phyloP scores from a whole-genome alignment of 306 rosid species.

The Corylus avellana region DNA sequence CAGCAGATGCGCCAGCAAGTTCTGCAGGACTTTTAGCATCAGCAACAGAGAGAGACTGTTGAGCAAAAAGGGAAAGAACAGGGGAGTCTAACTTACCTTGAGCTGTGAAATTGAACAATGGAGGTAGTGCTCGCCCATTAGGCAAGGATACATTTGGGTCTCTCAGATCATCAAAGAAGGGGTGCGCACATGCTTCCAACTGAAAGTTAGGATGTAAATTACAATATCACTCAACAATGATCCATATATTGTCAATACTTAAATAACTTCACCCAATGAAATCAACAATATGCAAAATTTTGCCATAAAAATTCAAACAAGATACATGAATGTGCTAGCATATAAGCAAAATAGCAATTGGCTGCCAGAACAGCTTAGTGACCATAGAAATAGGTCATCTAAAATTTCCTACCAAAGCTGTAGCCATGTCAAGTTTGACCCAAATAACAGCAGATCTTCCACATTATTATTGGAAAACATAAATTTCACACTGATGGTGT shows the following conservation, averaged over 20 bases:
- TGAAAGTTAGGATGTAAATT: slow-evolving; percentile 32
- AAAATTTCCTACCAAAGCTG: neutral
- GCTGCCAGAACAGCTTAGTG: neutral
- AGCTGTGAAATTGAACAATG: slow-evolving; percentile 77
- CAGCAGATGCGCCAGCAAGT: slow-evolving; percentile 70
- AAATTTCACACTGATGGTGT: neutral
- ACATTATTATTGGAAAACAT: neutral
- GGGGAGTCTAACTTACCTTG: slow-evolving; percentile 50
- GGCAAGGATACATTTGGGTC: slow-evolving; percentile 68
- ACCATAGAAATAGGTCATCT: neutral
- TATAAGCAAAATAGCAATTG: neutral
- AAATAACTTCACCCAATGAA: neutral
- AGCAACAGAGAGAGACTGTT: slow-evolving; percentile 10
- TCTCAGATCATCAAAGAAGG: slow-evolving; percentile 79
- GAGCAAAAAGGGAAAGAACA: neutral
- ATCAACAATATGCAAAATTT: neutral
- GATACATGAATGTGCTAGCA: neutral
- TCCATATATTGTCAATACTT: neutral
- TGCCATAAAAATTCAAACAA: neutral
- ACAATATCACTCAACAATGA: neutral
- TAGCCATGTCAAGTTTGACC: neutral
- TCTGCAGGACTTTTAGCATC: slow-evolving; percentile 52
- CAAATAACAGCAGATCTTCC: neutral
- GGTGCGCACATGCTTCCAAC: slow-evolving; percentile 94
- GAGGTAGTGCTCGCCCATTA: slow-evolving; percentile 72